Evolutionary conservation across 441 rosid genomes (phyloP), one percentile per base, ranked within the genome.

Genomic region (Pelargonium hybrid): DNA sequence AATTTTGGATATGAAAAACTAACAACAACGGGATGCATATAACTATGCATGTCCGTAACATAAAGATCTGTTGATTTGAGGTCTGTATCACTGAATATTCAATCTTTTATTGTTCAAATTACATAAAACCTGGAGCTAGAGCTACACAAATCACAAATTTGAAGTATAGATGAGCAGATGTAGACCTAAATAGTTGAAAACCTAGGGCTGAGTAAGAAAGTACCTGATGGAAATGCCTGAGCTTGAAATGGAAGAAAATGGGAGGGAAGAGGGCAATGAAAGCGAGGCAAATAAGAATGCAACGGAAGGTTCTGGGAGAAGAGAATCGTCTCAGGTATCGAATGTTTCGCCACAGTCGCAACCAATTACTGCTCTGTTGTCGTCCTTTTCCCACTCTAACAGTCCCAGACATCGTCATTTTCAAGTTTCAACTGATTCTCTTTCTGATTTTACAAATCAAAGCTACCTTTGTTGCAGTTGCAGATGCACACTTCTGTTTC

Each of bases 221-320:
- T 74, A 87, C 96, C 79, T 86, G 90, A 43, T 88, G 90, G 75
- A 88, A 76, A 71, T 83, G 84, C 50, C 92, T 88, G 76, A 94
- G 97, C 56, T 87, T 82, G 80, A 92, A 76, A 77, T 94, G 98
- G 87, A 94, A 92, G 84, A 82, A 85, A 73, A 92, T 63, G 11
- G 96, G 99, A 70, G 99, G 99, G 64, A 86, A 71, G 64, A 89
- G 71, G 26, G 99, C 94, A 69, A 89, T 41, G 78, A 87, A 82
- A 20, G 80, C 87, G 8, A 94, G 89, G 37, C 69, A 43, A 6
- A 85, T 69, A 34, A 93, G 85, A 69, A 93, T 73, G 59, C 79
- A 52, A 52, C 90, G 87, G 70, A 87, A 84, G 37, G 81, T 50
- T 14, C 69, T 79, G 26, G 82, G 77, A 13, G 86, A 83, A 68